Evolutionary conservation across 2,329 filamentous ascomycete species (phyloP).

Genomic region (Chalara sp.): DNA sequence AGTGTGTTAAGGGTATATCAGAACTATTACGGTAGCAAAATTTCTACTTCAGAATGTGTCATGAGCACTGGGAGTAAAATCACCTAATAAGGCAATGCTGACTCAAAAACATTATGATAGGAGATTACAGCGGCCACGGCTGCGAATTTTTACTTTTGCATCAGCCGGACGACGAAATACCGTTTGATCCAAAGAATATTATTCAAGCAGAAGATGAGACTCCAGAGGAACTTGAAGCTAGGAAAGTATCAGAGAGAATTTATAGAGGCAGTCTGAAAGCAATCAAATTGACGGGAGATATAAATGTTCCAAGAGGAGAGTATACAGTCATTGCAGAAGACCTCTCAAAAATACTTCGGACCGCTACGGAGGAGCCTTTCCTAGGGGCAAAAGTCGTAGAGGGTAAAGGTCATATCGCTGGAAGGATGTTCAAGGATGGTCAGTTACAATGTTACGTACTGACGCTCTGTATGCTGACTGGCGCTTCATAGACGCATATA

Average conservation of each 20-base stretch:
- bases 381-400: slow-evolving; percentile 66
- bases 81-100: not conserved
- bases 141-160: slow-evolving; percentile 81
- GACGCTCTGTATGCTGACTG: too few species aligned
- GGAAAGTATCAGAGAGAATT: slow-evolving; percentile 39
- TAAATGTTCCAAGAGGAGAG: slow-evolving; percentile 82
- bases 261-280: slow-evolving; percentile 69
- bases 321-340: slow-evolving; percentile 76
- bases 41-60: too few species aligned
- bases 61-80: not conserved
- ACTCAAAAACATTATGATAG: not conserved
- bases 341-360: slow-evolving; percentile 55
- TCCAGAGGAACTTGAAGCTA: slow-evolving; percentile 37
- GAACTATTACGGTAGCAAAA: not conserved
- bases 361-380: slow-evolving; percentile 63
- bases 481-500: slow-evolving; percentile 56
- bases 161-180: slow-evolving; percentile 55
- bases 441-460: slow-evolving; percentile 27
- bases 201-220: slow-evolving; percentile 35
- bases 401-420: slow-evolving; percentile 72
- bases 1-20: too few species aligned
- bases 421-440: slow-evolving; percentile 66
- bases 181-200: slow-evolving; percentile 33
- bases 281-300: slow-evolving; percentile 87
- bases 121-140: slow-evolving; percentile 82